Percentiles rank a stretch among this genome's conserved stretches.
Conservation (phyloP, 768 basidiomycete species). For the Phanerochaete carnosa region DNA sequence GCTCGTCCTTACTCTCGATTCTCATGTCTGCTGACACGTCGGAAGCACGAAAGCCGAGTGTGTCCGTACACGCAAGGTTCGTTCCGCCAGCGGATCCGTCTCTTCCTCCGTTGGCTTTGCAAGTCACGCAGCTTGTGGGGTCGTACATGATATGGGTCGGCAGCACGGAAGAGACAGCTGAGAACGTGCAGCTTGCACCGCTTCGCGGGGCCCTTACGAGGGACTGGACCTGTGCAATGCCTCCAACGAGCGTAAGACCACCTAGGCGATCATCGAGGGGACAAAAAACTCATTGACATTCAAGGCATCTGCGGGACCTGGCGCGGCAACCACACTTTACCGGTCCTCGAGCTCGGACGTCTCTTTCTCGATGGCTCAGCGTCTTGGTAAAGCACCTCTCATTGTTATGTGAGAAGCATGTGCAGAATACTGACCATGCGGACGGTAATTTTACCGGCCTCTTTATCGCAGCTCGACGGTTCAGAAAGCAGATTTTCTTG, state of each 20-base stretch:
- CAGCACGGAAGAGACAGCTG: conserved; percentile 44
- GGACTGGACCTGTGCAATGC: conserved; percentile 88
- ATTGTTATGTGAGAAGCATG: conserved; percentile 11
- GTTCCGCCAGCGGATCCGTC: conserved; percentile 47
- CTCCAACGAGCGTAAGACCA: conserved; percentile 35
- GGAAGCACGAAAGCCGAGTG: not conserved
- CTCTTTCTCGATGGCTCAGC: conserved; percentile 71
- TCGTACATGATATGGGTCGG: conserved; percentile 87
- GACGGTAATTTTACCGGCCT: conserved; percentile 10
- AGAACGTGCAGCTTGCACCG: conserved; percentile 43
- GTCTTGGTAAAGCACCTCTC: conserved; percentile 56
- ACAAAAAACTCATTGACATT: not conserved
- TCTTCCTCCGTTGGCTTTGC: conserved; percentile 58
- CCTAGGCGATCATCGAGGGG: not conserved
- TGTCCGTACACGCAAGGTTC: conserved; percentile 43
- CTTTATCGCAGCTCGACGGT: conserved; percentile 50
- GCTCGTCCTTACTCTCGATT: not conserved
- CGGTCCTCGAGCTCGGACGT: conserved; percentile 58
- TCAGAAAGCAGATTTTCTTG: conserved; percentile 67
- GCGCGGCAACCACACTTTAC: conserved; percentile 59
- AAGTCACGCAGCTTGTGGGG: conserved; percentile 62
- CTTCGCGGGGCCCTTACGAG: conserved; percentile 54
- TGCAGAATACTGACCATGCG: not conserved
- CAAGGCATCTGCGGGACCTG: conserved; percentile 25
- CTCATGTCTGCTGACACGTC: not conserved